These are phyloP conservation scores for Silene uniflora DNA, from an alignment of 148 eudicot genomes.

Conservation along the genomic window DNA sequence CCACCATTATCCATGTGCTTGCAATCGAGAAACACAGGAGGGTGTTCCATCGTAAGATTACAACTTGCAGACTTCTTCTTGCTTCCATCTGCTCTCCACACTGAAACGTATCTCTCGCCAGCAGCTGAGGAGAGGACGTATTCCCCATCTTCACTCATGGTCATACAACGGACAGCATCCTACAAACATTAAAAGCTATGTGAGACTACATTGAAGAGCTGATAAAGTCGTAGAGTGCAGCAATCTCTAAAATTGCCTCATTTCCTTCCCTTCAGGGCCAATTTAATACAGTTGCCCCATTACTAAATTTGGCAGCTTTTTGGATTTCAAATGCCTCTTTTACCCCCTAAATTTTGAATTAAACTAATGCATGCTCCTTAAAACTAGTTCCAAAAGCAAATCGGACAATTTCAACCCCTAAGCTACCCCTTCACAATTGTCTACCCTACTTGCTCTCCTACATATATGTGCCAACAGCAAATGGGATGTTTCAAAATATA, in stretches of 20 bases:
- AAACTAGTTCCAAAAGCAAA: neutral
- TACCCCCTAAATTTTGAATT: neutral
- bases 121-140: slow-evolving; percentile 73
- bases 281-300: neutral
- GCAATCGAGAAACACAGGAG: slow-evolving; percentile 76
- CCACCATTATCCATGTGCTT: slow-evolving; percentile 37
- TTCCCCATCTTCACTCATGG: slow-evolving; percentile 74
- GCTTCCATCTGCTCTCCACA: slow-evolving; percentile 77
- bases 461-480: neutral
- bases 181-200: slow-evolving; percentile 27
- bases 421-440: neutral
- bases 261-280: neutral
- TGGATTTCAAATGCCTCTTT: neutral
- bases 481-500: neutral
- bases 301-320: neutral
- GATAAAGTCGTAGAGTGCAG: neutral
- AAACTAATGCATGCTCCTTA: neutral
- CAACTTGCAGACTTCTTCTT: slow-evolving; percentile 72
- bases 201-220: neutral
- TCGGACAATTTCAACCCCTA: neutral
- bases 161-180: slow-evolving; percentile 80
- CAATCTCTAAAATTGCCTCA: neutral
- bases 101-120: slow-evolving; percentile 83
- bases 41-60: slow-evolving; percentile 90
- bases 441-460: neutral